Base-by-base conservation (phyloP, 768 basidiomycete genomes). In the Exidia glandulosa region DNA sequence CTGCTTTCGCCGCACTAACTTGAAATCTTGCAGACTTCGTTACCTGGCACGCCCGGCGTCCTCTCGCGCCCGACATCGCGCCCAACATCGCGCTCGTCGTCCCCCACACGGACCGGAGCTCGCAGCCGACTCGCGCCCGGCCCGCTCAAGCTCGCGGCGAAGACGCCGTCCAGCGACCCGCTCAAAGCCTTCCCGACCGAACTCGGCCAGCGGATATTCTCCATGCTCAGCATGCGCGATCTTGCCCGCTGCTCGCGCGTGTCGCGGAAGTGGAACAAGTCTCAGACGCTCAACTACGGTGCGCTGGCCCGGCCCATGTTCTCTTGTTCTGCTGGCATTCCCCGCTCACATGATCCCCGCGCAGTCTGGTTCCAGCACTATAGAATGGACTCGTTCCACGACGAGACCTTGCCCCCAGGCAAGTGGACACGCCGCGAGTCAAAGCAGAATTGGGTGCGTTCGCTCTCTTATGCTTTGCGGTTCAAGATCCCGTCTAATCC, bases 361-460 rank as follows among this genome's bases (percentile, higher is more conserved):
- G 34, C 66, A 96, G 94, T 95, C 10, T 96, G 94, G 94, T 96
- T 94, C 75, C 88, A 90, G 64, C 86, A 89, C 64, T 93, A 91
- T 70, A 78, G 94, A 59, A 89, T 86, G 64, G 89, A 93, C 62
- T 85, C 87, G 65, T 90, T 96, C 64, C 85, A 90, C 48, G 88
- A 91, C 62, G 83, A 85, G 32, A 84, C 81, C 60, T 70, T 90
- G 56, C 86, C 88, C 3, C 79, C 85, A 10, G 89, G 86, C 34
- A 93, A 93, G 71, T 96, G 93, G 93, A 88, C 91, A 9, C 89
- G 88, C 68, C 79, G 87, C 59, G 93, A 96, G 71, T 93, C 90
- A n/a, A 96, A 93, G 70, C 87, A 91, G 72, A 87, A 87, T 64
- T 96, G 93, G 93, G 87, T 84, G 63, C 27, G 74, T 77, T 61